Conservation (phyloP, 352 stramenopile species). For the Phytophthora palmivora region DNA sequence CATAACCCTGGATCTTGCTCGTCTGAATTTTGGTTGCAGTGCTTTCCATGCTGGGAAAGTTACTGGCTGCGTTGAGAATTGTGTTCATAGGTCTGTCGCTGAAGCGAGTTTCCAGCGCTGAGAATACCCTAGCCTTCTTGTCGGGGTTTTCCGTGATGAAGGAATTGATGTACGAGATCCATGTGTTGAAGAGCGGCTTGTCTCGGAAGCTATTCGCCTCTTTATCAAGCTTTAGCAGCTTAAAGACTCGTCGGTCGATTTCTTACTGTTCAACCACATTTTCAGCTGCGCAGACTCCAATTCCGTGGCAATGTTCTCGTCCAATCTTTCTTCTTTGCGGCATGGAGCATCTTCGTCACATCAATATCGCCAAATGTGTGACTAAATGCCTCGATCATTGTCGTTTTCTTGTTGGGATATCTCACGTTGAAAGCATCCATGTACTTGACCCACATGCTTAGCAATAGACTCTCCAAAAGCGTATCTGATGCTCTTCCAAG, state of each 20-base stretch:
- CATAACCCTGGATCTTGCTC: too few species aligned
- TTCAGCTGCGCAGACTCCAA: conserved; percentile 4
- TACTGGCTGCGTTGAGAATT: too few species aligned
- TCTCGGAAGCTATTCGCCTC: not conserved
- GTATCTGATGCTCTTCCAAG: not conserved
- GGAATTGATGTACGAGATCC: not conserved
- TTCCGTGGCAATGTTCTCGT: conserved; percentile 1
- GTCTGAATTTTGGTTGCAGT: too few species aligned
- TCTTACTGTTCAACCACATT: not conserved
- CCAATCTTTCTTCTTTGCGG: not conserved
- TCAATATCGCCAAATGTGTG: not conserved
- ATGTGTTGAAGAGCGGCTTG: not conserved
- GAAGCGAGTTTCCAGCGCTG: too few species aligned
- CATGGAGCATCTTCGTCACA: not conserved
- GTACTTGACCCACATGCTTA: conserved; percentile 5
- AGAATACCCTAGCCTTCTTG: too few species aligned
- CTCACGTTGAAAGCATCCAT: conserved; percentile 1
- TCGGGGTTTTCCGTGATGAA: too few species aligned
- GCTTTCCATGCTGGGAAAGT: too few species aligned
- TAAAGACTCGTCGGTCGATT: not conserved
- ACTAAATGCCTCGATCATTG: not conserved
- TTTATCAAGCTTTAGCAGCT: not conserved
- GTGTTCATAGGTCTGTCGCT: too few species aligned
- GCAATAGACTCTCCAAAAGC: not conserved
- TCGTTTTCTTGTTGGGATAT: not conserved